Conservation (phyloP, 768 basidiomycete genomes). For the Cubamyces lactineus region DNA sequence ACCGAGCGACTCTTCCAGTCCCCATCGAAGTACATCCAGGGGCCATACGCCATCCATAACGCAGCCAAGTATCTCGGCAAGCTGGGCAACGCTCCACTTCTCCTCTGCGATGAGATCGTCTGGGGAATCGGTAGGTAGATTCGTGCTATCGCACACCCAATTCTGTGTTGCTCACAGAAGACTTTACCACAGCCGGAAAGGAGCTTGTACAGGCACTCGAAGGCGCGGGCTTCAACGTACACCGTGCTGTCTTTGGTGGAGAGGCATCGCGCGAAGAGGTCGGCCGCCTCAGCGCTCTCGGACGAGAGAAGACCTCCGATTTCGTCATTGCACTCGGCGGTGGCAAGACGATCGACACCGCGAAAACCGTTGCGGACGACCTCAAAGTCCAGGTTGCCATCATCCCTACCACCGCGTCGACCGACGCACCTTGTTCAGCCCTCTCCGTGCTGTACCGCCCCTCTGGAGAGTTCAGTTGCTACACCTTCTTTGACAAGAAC, state of each 20-base stretch:
- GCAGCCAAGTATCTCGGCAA: conserved; percentile 33
- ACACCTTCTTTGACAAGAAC: conserved; percentile 36
- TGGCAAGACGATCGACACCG: conserved; percentile 38
- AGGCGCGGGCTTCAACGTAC: conserved; percentile 29
- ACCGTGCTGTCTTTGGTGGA: conserved; percentile 33
- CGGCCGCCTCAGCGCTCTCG: conserved; percentile 28
- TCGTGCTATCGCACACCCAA: not conserved
- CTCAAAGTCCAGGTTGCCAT: conserved; percentile 33
- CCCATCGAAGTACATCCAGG: conserved; percentile 39
- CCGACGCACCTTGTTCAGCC: conserved; percentile 39
- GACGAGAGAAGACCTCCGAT: conserved; percentile 25
- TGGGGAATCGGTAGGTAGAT: conserved; percentile 32
- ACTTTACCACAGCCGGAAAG: conserved; percentile 30
- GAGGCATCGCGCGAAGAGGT: conserved; percentile 36
- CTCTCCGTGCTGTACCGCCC: conserved; percentile 39
- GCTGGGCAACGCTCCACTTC: conserved; percentile 31
- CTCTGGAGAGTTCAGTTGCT: conserved; percentile 34
- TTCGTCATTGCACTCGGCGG: conserved; percentile 39
- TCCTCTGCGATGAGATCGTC: conserved; percentile 35
- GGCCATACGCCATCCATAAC: conserved; percentile 37
- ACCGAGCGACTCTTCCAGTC: conserved; percentile 38
- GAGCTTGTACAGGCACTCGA: conserved; percentile 31
- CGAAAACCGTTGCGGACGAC: conserved; percentile 35
- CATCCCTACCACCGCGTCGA: conserved; percentile 37
- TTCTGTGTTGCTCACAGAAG: no score